phyloP scores from a whole-genome alignment of 2,329 filamentous ascomycete species.

The Penicillium sumatraense region DNA sequence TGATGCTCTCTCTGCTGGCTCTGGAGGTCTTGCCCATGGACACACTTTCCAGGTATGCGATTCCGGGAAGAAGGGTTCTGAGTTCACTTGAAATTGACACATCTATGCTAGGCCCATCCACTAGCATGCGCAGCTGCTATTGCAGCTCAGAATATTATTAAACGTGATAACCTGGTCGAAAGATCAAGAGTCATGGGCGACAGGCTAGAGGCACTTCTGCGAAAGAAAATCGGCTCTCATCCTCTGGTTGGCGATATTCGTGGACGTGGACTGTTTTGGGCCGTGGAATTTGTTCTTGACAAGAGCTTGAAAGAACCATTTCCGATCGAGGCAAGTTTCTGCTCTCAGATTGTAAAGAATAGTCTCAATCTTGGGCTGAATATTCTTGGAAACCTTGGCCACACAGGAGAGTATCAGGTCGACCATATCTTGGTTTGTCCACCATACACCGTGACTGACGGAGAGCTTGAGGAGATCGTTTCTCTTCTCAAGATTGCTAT shows the following conservation, averaged over 20 bases:
- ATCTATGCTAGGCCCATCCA: conserved; percentile 47
- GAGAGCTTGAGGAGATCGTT: conserved; percentile 10
- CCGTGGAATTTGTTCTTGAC: conserved; percentile 36
- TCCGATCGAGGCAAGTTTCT: conserved; percentile 5
- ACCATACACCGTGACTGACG: conserved; percentile 11
- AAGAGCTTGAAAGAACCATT: conserved; percentile 2
- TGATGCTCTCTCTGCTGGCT: conserved; percentile 47
- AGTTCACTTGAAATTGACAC: not conserved
- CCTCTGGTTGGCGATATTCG: conserved; percentile 58
- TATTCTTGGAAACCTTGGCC: conserved; percentile 13
- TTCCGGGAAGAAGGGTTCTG: not conserved
- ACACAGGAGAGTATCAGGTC: conserved; percentile 16
- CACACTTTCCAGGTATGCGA: conserved; percentile 56
- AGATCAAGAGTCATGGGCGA: conserved; percentile 32
- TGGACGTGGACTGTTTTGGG: conserved; percentile 60
- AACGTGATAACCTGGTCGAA: conserved; percentile 57
- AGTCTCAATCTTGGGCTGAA: conserved; percentile 7
- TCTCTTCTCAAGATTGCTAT: conserved; percentile 10
- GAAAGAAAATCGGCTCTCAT: conserved; percentile 39
- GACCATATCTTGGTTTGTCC: conserved; percentile 16
- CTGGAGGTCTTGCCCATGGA: conserved; percentile 53
- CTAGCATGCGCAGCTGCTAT: conserved; percentile 59
- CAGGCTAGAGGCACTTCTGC: conserved; percentile 11
- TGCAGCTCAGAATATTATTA: conserved; percentile 62
- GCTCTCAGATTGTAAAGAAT: conserved; percentile 1